Evolutionary conservation across 2,329 filamentous ascomycete species (phyloP).

Genomic region (Hysterium pulicare): DNA sequence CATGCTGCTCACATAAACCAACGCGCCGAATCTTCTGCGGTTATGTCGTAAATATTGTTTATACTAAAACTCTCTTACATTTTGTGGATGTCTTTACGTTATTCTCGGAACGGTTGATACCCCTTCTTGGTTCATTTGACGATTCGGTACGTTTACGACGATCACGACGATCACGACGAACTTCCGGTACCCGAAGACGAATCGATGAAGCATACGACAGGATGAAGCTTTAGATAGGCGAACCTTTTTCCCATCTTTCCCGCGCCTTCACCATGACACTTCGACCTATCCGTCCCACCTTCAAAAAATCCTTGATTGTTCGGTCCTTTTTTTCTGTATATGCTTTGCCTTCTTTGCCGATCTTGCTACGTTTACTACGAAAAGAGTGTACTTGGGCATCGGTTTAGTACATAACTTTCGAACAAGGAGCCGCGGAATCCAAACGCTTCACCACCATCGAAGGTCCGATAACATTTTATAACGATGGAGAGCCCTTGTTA

Average conservation of each 20-base stretch:
- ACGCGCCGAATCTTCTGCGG: conserved; percentile 51
- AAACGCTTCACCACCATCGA: no score
- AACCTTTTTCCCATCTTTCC: neutral
- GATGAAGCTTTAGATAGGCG: neutral
- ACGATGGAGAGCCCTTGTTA: no score
- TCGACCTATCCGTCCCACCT: neutral
- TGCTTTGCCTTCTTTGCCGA: no score
- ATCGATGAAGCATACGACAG: neutral
- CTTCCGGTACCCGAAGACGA: neutral
- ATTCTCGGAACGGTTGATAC: neutral
- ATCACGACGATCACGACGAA: neutral
- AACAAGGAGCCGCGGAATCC: no score
- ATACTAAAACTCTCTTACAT: conserved; percentile 2
- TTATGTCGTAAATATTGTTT: conserved; percentile 23
- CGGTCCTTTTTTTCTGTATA: no score
- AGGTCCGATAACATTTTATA: no score
- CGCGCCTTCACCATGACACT: neutral
- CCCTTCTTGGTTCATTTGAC: neutral
- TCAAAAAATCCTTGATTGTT: neutral
- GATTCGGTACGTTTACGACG: neutral
- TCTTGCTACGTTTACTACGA: no score
- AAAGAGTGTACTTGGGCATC: no score
- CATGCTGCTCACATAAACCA: conserved; percentile 63
- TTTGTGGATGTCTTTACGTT: no score
- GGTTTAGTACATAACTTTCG: no score